Evolutionary conservation across 2,329 filamentous ascomycete species (phyloP).

Genomic region (Epichloe uncinata): DNA sequence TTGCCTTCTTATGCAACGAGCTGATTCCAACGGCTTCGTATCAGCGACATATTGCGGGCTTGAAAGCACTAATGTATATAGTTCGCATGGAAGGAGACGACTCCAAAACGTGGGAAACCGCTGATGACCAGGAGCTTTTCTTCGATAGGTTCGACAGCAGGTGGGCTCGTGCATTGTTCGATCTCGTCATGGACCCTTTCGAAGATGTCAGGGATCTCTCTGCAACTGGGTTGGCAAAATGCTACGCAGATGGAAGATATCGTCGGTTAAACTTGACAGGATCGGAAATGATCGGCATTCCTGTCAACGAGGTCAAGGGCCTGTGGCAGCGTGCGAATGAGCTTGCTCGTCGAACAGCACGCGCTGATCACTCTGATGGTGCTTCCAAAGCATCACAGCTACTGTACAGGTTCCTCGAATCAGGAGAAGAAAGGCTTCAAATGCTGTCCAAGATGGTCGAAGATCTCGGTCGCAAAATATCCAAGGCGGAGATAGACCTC

Average conservation of each 20-base stretch:
- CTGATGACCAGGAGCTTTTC: constrained; percentile 25
- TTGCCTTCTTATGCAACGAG: constrained; percentile 58
- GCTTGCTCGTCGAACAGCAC: constrained; percentile 55
- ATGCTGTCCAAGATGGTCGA: constrained; percentile 46
- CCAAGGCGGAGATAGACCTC: constrained; percentile 49
- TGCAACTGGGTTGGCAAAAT: constrained; percentile 32
- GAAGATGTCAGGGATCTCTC: constrained; percentile 68
- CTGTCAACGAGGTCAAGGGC: constrained; percentile 24
- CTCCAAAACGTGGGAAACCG: constrained; percentile 24
- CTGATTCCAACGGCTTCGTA: constrained; percentile 75
- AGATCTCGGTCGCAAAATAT: constrained; percentile 51
- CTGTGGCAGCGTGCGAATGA: constrained; percentile 41
- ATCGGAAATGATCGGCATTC: constrained; percentile 5
- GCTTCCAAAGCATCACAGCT: constrained; percentile 66
- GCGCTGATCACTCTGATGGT: constrained; percentile 87
- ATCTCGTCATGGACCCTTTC: constrained; percentile 78
- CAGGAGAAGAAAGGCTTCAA: constrained; percentile 26
- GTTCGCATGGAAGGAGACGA: constrained; percentile 55
- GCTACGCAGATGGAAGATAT: constrained; percentile 30
- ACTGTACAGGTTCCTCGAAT: constrained; percentile 43
- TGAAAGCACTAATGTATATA: constrained; percentile 58
- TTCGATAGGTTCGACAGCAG: constrained; percentile 30
- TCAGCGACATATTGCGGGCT: constrained; percentile 70
- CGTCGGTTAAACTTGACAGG: constrained; percentile 12
- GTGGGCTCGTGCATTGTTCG: constrained; percentile 54